Evolutionary conservation across 1,284 basidiomycete species (phyloP).

Genomic region (Singerocomus inundabilis): DNA sequence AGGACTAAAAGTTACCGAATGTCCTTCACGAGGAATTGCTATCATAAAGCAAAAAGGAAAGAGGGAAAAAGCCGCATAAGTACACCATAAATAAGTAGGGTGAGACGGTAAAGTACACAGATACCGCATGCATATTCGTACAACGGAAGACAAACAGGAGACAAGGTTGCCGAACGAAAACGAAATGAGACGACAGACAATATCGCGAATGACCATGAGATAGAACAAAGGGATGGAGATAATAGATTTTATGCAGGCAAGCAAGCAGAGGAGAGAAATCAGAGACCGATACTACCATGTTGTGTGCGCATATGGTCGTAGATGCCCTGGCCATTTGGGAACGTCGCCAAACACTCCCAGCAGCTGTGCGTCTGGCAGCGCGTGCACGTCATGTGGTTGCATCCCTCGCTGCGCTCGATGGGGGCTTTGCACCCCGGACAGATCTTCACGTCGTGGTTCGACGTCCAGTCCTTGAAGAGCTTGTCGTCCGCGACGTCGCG

Average conservation of each 20-base stretch:
- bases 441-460: constrained; percentile 58
- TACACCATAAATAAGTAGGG: constrained; percentile 25
- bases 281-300: constrained; percentile 51
- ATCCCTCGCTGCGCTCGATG: constrained; percentile 70
- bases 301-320: constrained; percentile 55
- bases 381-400: constrained; percentile 74
- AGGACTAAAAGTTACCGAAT: background rate
- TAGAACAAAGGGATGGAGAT: too few relatives aligned
- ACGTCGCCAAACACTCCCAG: constrained; percentile 71
- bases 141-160: constrained; percentile 4
- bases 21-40: background rate
- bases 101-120: background rate
- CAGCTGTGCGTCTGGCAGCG: constrained; percentile 72
- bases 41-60: background rate
- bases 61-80: constrained; percentile 19
- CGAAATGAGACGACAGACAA: too few relatives aligned
- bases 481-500: constrained; percentile 49
- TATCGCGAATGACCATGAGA: too few relatives aligned
- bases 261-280: constrained; percentile 3
- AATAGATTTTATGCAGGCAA: too few relatives aligned
- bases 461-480: constrained; percentile 60
- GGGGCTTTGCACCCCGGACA: constrained; percentile 66
- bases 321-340: constrained; percentile 55
- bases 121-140: constrained; percentile 11
- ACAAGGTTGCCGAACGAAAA: too few relatives aligned